A percentile compares a stretch with the other conserved stretches of the same genome.
These are phyloP conservation scores for Suillus ampliporus DNA, from an alignment of 768 basidiomycete genomes.

Conservation along the genomic window DNA sequence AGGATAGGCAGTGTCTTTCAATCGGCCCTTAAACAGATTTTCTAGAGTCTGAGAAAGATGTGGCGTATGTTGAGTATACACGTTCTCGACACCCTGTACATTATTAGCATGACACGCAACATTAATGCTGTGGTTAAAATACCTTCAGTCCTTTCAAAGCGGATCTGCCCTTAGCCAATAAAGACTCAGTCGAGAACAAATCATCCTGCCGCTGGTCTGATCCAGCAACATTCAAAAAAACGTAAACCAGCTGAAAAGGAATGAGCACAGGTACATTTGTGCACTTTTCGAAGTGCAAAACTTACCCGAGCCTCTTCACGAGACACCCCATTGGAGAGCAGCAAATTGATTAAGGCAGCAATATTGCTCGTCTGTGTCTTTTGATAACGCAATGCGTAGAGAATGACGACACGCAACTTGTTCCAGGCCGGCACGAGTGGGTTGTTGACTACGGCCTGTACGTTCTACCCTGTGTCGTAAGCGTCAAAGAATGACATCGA, in stretches of 20 bases:
- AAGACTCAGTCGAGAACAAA: slow-evolving; percentile 92
- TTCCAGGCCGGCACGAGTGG: slow-evolving; percentile 71
- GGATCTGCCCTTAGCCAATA: slow-evolving; percentile 92
- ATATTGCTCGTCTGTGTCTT: slow-evolving; percentile 86
- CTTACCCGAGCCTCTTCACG: slow-evolving; percentile 75
- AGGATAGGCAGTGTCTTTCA: slow-evolving; percentile 90
- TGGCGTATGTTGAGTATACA: slow-evolving; percentile 96
- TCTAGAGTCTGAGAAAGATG: slow-evolving; percentile 94
- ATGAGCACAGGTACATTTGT: neutral
- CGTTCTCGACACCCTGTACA: slow-evolving; percentile 92
- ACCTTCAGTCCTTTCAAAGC: slow-evolving; percentile 96
- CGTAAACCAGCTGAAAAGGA: slow-evolving; percentile 80
- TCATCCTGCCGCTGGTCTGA: slow-evolving; percentile 98
- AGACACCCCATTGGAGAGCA: slow-evolving; percentile 76
- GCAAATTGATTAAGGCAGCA: slow-evolving; percentile 72
- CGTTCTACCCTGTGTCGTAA: slow-evolving; percentile 55
- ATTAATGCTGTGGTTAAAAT: slow-evolving; percentile 13
- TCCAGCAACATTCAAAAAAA: slow-evolving; percentile 90
- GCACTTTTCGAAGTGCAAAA: slow-evolving; percentile 15
- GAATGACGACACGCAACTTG: slow-evolving; percentile 88
- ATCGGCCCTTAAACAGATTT: slow-evolving; percentile 80
- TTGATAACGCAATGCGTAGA: slow-evolving; percentile 95
- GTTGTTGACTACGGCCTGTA: slow-evolving; percentile 79
- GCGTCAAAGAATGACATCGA: neutral
- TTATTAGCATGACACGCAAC: slow-evolving; percentile 15